A percentile compares a stretch with the other conserved stretches of the same genome.
phyloP scores from a whole-genome alignment of 257 asterid genomes.

The Nicotiana knightiana region DNA sequence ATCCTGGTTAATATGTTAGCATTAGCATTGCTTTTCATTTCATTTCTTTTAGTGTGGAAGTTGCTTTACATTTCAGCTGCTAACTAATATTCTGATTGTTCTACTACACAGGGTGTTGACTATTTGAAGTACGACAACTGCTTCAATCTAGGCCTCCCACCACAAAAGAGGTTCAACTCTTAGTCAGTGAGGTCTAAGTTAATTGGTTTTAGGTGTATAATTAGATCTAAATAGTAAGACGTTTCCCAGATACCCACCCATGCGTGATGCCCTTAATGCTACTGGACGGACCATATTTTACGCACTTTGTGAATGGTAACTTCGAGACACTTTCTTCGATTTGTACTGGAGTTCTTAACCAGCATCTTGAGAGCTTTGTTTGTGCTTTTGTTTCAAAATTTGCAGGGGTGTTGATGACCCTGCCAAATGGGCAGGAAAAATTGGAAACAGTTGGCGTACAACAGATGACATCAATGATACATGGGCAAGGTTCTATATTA shows the following conservation, averaged over 20 bases:
- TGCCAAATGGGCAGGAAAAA: constrained; percentile 80
- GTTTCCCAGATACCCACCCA: constrained; percentile 79
- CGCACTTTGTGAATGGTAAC: constrained; percentile 91
- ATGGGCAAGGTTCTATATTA: constrained; percentile 77
- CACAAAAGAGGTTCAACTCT: constrained; percentile 60
- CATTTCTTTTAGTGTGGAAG: not conserved
- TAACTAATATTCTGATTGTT: constrained; percentile 13
- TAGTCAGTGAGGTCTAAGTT: not conserved
- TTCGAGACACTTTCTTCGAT: constrained; percentile 6
- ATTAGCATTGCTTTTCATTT: not conserved
- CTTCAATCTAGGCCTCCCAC: constrained; percentile 80
- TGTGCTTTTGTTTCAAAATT: constrained; percentile 14
- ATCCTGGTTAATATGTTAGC: not conserved
- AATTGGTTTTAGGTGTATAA: not conserved
- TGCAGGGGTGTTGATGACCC: constrained; percentile 89
- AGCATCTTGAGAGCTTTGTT: not conserved
- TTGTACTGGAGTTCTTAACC: not conserved
- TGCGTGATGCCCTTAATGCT: constrained; percentile 93
- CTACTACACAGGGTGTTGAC: constrained; percentile 59
- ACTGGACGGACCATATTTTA: constrained; percentile 82
- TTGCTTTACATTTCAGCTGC: not conserved
- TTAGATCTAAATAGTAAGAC: not conserved
- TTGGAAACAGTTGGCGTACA: constrained; percentile 98
- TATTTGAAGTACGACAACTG: constrained; percentile 98
- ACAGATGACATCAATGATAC: constrained; percentile 88